Evolutionary conservation across 108 stramenopile species (phyloP), one percentile per base, ranked within the genome.

Genomic region (Aurantiochytrium sp.): DNA sequence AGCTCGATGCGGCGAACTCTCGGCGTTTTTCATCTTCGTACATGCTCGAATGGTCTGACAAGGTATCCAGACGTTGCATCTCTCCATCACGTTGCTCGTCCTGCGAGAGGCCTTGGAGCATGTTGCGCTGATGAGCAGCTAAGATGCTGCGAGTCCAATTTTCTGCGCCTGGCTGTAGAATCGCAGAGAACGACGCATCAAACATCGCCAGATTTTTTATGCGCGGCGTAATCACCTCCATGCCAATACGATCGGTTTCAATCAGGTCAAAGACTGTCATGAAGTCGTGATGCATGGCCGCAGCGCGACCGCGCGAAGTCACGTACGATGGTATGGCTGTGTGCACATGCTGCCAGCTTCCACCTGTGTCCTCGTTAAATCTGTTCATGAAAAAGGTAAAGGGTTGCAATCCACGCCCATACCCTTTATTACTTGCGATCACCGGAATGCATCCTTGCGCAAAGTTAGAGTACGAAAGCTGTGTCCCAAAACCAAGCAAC

Each of bases 361-460:
- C 76, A 4, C 76, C 76, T 6, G 76, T 83, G n/a, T 83, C 76
- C 28, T 53, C 19, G 23, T 83, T 83, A 45, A 83, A 83, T 12
- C 76, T 12, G 28, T 83, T 83, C 76, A 83, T 83, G 76, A 83
- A 53, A 23, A 83, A 83, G 4, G 76, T 83, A 45, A 83, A 83
- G 6, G 76, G 76, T 23, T 83, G 76, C n/a, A 83, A 16, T 10
- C 76, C 76, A 12, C 76, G 45, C 49, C 76, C 76, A 53, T 25
- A 83, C 8, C 76, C 76, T 45, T 83, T 83, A 8, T 83, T 28
- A 23, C 76, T 47, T 12, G 23, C 76, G 10, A 23, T 19, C 14
- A 83, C 49, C 45, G 76, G 76, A 23, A 83, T 83, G 76, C 76
- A 83, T 21, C 49, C 76, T 6, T 18, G 3, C 49, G 12, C 6